These are phyloP conservation scores for Trifolium fragiferum DNA, from an alignment of 306 rosid species.

Conservation along the genomic window DNA sequence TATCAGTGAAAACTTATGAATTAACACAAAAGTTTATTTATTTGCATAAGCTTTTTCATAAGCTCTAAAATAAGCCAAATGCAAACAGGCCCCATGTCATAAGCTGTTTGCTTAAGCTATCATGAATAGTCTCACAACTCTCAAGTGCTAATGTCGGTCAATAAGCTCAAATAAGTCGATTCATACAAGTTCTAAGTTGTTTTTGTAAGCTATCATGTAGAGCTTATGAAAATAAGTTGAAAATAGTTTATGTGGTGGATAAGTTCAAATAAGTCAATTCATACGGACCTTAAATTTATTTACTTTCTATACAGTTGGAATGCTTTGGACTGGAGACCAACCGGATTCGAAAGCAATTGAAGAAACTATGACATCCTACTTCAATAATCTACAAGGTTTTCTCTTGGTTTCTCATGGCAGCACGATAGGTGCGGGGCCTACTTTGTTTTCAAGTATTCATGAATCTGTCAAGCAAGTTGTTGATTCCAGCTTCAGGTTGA, in stretches of 20 bases:
- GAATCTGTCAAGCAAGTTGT: conserved; percentile 74
- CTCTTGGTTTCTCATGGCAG: conserved; percentile 84
- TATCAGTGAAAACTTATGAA: no score
- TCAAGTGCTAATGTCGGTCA: not conserved
- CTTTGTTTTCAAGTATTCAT: conserved; percentile 65
- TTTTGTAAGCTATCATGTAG: not conserved
- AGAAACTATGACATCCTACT: conserved; percentile 74
- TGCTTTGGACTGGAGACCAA: conserved; percentile 86
- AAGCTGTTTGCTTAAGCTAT: no score
- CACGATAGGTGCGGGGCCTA: conserved; percentile 76
- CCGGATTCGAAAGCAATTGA: conserved; percentile 64
- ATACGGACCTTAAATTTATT: not conserved
- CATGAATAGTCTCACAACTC: not conserved
- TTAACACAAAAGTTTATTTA: no score
- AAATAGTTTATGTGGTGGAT: not conserved
- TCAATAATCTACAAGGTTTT: conserved; percentile 81
- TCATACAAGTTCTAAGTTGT: no score
- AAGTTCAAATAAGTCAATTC: not conserved
- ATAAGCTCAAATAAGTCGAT: not conserved
- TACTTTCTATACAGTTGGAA: conserved; percentile 66
- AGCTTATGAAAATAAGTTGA: not conserved
- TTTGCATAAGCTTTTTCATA: no score
- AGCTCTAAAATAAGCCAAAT: no score
- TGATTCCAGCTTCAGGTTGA: conserved; percentile 76
- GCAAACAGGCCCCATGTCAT: no score